A percentile compares a stretch with the other conserved stretches of the same genome.
These are phyloP conservation scores for Phlegmacium glaucopus DNA, from an alignment of 768 basidiomycete genomes.

Conservation along the genomic window DNA sequence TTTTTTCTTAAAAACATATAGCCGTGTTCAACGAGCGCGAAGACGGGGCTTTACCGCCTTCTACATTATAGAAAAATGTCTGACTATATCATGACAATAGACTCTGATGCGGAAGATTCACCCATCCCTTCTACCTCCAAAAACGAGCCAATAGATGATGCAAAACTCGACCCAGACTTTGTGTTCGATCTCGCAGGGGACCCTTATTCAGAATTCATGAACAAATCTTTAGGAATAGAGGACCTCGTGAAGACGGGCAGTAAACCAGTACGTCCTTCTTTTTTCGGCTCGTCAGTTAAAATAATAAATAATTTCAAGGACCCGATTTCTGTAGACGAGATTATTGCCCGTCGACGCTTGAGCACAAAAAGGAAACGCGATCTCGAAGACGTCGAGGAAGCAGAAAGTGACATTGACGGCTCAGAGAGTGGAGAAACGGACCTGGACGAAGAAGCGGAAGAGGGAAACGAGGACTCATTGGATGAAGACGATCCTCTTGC, in stretches of 20 bases:
- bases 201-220: constrained; percentile 56
- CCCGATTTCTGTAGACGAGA: constrained; percentile 89
- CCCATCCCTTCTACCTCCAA: constrained; percentile 19
- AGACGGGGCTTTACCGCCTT: too few species aligned
- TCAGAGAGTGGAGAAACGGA: constrained; percentile 27
- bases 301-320: constrained; percentile 35
- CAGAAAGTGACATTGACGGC: constrained; percentile 35
- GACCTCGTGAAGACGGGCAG: constrained; percentile 61
- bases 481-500: constrained; percentile 30
- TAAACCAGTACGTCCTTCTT: constrained; percentile 50
- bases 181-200: constrained; percentile 77
- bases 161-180: constrained; percentile 76
- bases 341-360: constrained; percentile 72
- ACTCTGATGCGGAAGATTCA: constrained; percentile 71
- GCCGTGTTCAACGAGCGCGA: too few species aligned
- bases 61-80: too few species aligned
- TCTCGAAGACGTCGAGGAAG: constrained; percentile 18
- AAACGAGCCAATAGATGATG: constrained; percentile 39
- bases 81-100: constrained; percentile 82
- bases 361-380: constrained; percentile 64
- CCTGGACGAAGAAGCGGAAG: constrained; percentile 26
- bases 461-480: constrained; percentile 24
- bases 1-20: too few species aligned
- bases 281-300: constrained; percentile 3
- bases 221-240: constrained; percentile 33